Evolutionary conservation across 2,329 filamentous ascomycete species (phyloP), one percentile per base, ranked within the genome.

Genomic region (Talaromyces sp.): DNA sequence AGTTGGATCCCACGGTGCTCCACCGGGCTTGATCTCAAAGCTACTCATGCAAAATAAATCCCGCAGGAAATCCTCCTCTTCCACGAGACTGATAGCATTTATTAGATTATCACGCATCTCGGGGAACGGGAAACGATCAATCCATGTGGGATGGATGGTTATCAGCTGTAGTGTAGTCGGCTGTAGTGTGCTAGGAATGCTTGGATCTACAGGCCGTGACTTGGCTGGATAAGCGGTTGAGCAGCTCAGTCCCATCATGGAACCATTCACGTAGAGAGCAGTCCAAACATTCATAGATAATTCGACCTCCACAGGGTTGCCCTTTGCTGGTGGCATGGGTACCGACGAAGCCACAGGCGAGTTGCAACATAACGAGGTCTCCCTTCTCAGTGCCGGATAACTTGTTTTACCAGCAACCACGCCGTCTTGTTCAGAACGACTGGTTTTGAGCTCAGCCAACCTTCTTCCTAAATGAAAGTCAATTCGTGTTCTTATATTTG

Each of bases 111-210:
- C 74, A 19, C 77, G 68, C 70, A 78, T 73, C 35, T 71, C 72
- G 13, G 76, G 76, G 52, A 79, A 78, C 0, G 77, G 76, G 27
- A 78, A 74, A 10, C 75, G 71, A 64, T 79, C 77, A 63, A 78
- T 75, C 74, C 75, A 79, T 3, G 67, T 65, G 3, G 69, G 71
- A 67, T 79, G 76, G 16, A 74, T 66, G 1, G 70, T 73, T 6
- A 68, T 70, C 16, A 76, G 68, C 64, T 79, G 77, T 24, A 74
- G 61, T 14, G 68, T 59, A 10, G 76, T 78, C 10, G 77, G 76
- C 22, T 70, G 74, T 9, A 79, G 66, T 69, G 68, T 45, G 67
- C 67, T 27, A 6, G 69, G 70, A 7, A 71, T 65, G 13, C 63
- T 48, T 13, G 67, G 52, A 27, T 63, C 67, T 2, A 65, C 68